A percentile compares a stretch with the other conserved stretches of the same genome.
These are phyloP conservation scores for Colletotrichum tofieldiae DNA, from an alignment of 2,329 filamentous ascomycete genomes.

Conservation along the genomic window DNA sequence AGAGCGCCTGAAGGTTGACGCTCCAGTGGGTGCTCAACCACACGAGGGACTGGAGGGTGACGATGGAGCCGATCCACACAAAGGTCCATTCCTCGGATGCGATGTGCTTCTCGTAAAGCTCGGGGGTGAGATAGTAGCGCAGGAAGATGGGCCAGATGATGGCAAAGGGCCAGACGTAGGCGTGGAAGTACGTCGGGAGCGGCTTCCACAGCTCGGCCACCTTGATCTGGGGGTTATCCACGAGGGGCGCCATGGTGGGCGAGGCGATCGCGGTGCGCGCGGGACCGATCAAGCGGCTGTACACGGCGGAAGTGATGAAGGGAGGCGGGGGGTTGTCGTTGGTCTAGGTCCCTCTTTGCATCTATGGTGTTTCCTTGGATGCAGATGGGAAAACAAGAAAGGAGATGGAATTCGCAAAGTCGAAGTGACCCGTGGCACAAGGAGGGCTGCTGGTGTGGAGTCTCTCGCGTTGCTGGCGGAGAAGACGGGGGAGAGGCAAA, in stretches of 20 bases:
- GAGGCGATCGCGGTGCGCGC: slow-evolving; percentile 27
- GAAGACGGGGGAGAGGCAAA: slow-evolving; percentile 7
- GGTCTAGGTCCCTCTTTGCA: background rate
- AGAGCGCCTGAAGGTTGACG: slow-evolving; percentile 85
- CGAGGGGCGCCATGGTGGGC: slow-evolving; percentile 80
- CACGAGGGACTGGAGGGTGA: slow-evolving; percentile 88
- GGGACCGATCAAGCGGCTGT: slow-evolving; percentile 6
- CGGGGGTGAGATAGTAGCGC: slow-evolving; percentile 85
- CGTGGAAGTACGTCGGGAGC: slow-evolving; percentile 83
- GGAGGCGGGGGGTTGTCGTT: background rate
- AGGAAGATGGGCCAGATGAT: slow-evolving; percentile 95
- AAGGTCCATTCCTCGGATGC: slow-evolving; percentile 98
- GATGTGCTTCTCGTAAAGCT: slow-evolving; percentile 92
- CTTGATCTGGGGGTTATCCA: slow-evolving; percentile 92
- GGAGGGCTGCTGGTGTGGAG: slow-evolving; percentile 14
- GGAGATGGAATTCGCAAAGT: background rate
- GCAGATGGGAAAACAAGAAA: slow-evolving; percentile 4
- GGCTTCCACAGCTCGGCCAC: slow-evolving; percentile 90
- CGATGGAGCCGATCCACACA: slow-evolving; percentile 90
- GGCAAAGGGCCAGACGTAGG: slow-evolving; percentile 94
- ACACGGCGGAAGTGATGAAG: background rate
- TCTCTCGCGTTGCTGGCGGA: slow-evolving; percentile 19
- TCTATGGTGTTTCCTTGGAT: slow-evolving; percentile 17
- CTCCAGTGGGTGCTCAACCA: slow-evolving; percentile 99
- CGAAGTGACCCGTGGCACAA: slow-evolving; percentile 24